Percentiles rank a stretch among this genome's conserved stretches.
These are phyloP conservation scores for Pyricularia pennisetigena DNA, from an alignment of 2,329 filamentous ascomycete species.

Conservation along the genomic window DNA sequence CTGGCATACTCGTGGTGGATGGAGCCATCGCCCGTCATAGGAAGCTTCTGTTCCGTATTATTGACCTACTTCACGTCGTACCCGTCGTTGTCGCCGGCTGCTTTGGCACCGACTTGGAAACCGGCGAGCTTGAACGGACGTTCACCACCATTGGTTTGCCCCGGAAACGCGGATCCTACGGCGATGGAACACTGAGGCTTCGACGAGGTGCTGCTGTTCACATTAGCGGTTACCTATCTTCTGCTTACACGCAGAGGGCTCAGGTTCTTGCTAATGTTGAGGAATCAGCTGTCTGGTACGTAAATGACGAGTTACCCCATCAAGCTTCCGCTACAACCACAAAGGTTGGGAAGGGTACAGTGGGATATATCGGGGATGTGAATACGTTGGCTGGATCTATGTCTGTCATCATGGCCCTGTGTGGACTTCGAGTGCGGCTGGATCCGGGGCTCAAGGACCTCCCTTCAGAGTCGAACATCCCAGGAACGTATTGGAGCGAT, in stretches of 20 bases:
- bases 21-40: constrained; percentile 8
- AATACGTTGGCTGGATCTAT: constrained; percentile 13
- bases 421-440: constrained; percentile 10
- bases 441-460: neutral
- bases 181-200: constrained; percentile 11
- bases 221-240: no score
- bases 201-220: constrained; percentile 5
- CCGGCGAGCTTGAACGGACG: constrained; percentile 13
- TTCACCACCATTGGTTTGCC: constrained; percentile 16
- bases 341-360: constrained; percentile 14
- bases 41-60: constrained; percentile 10
- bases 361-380: constrained; percentile 21
- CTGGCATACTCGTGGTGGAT: constrained; percentile 13
- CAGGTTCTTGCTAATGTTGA: constrained; percentile 12
- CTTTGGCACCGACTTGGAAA: constrained; percentile 11
- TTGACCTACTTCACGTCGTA: constrained; percentile 10
- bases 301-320: neutral
- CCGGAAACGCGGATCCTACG: constrained; percentile 13
- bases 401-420: constrained; percentile 17
- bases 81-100: constrained; percentile 11
- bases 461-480: neutral
- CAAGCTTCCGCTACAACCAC: no score
- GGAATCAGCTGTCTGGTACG: constrained; percentile 14
- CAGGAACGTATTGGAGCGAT: no score
- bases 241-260: constrained; percentile 16